A percentile compares a stretch with the other conserved stretches of the same genome.
These are phyloP conservation scores for Myrica gale DNA, from an alignment of 306 rosid species.

Conservation along the genomic window DNA sequence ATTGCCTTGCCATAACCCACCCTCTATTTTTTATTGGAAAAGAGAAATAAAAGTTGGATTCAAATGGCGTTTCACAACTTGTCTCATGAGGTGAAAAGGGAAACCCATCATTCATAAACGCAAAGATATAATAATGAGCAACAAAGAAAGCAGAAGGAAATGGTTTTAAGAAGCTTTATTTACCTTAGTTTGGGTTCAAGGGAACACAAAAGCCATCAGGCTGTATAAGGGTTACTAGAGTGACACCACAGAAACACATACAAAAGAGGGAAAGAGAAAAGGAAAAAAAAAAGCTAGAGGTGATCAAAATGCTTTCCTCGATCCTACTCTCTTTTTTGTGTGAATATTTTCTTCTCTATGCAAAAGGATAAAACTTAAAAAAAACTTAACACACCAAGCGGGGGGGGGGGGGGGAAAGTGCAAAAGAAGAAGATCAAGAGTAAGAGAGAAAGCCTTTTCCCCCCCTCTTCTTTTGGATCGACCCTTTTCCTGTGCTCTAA, in stretches of 20 bases:
- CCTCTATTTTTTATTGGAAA: background rate
- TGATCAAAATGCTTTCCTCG: background rate
- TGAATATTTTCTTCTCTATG: background rate
- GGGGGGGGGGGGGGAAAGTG: no score
- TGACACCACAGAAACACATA: background rate
- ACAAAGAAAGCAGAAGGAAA: conserved; percentile 14
- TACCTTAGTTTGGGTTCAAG: conserved; percentile 18
- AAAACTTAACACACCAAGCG: no score
- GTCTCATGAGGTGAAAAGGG: conserved; percentile 17
- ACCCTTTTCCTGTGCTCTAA: conserved; percentile 14
- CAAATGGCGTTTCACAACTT: conserved; percentile 13
- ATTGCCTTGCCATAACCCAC: background rate
- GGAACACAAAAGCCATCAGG: background rate
- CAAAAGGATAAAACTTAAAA: background rate
- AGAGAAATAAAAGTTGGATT: background rate
- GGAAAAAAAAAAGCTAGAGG: background rate
- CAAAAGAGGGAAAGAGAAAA: no score
- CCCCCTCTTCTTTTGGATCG: background rate
- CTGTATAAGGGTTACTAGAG: background rate
- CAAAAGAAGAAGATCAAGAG: no score
- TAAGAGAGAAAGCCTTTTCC: background rate
- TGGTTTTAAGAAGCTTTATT: conserved; percentile 16
- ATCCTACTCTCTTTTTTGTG: conserved; percentile 22
- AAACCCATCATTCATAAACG: conserved; percentile 34
- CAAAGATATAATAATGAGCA: conserved; percentile 11